A percentile compares a stretch with the other conserved stretches of the same genome.
Evolutionary conservation across 169 alveolate species (phyloP).

Genomic region (Plasmodium malariae): DNA sequence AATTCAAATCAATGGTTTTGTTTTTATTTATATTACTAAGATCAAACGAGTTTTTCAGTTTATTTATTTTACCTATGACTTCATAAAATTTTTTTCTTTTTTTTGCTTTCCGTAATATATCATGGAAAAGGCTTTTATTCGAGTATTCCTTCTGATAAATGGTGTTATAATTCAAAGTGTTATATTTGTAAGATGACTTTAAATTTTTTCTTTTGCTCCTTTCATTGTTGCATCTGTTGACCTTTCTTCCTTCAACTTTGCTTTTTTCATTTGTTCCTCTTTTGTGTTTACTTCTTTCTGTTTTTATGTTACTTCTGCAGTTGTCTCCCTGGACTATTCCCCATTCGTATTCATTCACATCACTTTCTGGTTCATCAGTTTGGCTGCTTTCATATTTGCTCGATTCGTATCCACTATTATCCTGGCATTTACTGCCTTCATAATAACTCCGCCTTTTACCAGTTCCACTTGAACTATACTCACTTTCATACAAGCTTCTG

Average conservation of each 20-base stretch:
- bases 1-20: constrained; percentile 33
- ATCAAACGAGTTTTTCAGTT: constrained; percentile 50
- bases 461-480: neutral
- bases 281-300: too few species aligned
- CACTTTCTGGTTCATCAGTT: too few species aligned
- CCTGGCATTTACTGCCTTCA: too few species aligned
- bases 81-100: constrained; percentile 46
- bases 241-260: neutral
- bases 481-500: neutral
- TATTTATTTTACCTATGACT: constrained; percentile 39
- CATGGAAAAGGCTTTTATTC: constrained; percentile 49
- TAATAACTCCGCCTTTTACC: neutral
- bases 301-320: too few species aligned
- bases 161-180: neutral
- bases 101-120: constrained; percentile 49
- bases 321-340: too few species aligned
- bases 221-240: too few species aligned
- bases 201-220: neutral
- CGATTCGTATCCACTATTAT: too few species aligned
- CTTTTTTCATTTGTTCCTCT: neutral
- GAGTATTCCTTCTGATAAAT: constrained; percentile 13
- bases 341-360: too few species aligned
- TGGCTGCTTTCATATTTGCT: too few species aligned
- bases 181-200: constrained; percentile 4
- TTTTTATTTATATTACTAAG: constrained; percentile 32